Base-by-base conservation (phyloP, 441 rosid genomes). In the Adansonia grandidieri region DNA sequence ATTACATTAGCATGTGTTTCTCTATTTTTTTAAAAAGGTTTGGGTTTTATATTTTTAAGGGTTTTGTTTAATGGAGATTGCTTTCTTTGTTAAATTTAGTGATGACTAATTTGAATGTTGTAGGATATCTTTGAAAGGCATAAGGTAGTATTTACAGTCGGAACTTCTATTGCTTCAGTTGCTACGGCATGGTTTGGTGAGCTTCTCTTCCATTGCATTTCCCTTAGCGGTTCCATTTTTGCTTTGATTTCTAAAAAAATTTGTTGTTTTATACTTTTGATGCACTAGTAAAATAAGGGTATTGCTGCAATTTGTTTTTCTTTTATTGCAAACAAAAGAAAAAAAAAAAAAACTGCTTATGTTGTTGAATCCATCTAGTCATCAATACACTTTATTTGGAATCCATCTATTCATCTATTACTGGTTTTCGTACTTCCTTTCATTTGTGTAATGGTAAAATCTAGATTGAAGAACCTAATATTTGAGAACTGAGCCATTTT, bases 91-190 rank as follows among this genome's bases (percentile, higher is more conserved):
- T 71, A 71, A 15, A 5, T 32, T 42, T 20, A 9, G 45, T 65
- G 50, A 37, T 48, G n/a, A 50, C 47, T 71, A 73, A 71, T 78
- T 61, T 48, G 28, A 37, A 28, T 78, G 62, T 75, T 60, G 14
- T 73, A 93, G 98, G 99, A 92, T 56, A 85, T 85, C 66, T 92
- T 96, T 81, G 98, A 93, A 85, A 89, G 90, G 83, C 92, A 93
- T 79, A 90, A 78, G 85, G 94, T 92, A 77, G 95, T 96, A 22
- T 92, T 96, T 78, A 91, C 99, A 5, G 57, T 93, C 54, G 98
- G 97, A 74, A 93, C 99, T 75, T 93, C 99, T 80, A 32, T 89
- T 15, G 99, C 97, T n/a, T 92, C 97, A 19, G 92, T 93, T 86
- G 94, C 89, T 64, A 92, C 98, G 9, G 96, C 96, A 75, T 93